Percentiles rank a stretch among this genome's conserved stretches.
Conservation (phyloP, 305 asterid genomes). For the Rubia occidens region DNA sequence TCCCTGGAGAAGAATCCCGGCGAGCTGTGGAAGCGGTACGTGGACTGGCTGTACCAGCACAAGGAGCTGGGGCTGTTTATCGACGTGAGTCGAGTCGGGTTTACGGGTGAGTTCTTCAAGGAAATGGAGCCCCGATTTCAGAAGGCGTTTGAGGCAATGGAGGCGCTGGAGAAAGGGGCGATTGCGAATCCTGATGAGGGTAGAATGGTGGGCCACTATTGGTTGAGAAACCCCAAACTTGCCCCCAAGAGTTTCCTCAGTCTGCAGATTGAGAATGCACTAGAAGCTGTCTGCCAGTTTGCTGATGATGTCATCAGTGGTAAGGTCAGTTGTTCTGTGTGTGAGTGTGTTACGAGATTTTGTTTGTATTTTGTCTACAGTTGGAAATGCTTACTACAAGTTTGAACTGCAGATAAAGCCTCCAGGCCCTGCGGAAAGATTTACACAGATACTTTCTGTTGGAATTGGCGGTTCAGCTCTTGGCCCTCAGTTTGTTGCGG, state of each 20-base stretch:
- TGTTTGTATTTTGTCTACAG: not conserved
- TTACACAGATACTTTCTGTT: conserved; percentile 89
- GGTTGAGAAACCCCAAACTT: conserved; percentile 73
- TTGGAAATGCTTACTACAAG: not conserved
- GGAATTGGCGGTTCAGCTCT: conserved; percentile 99
- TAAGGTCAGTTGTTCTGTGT: conserved; percentile 55
- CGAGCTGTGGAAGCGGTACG: conserved; percentile 69
- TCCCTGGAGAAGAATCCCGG: conserved; percentile 49
- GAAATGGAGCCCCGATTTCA: conserved; percentile 81
- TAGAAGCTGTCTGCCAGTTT: conserved; percentile 51
- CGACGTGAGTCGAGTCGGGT: conserved; percentile 92
- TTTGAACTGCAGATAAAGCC: conserved; percentile 61
- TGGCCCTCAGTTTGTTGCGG: conserved; percentile 98
- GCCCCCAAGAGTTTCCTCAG: conserved; percentile 65
- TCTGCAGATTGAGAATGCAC: conserved; percentile 58
- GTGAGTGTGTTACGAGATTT: not conserved
- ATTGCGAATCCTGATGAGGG: conserved; percentile 98
- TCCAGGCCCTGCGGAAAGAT: conserved; percentile 39
- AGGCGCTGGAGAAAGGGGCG: conserved; percentile 81
- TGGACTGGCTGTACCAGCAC: conserved; percentile 96
- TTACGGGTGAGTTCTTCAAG: conserved; percentile 50
- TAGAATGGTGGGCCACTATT: conserved; percentile 97
- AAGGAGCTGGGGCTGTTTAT: conserved; percentile 84
- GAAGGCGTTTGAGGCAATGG: conserved; percentile 75
- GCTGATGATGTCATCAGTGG: conserved; percentile 86